Percentiles rank a stretch among this genome's conserved stretches.
Evolutionary conservation across 768 basidiomycete species (phyloP).

Genomic region (Fomitopsis pulvina): DNA sequence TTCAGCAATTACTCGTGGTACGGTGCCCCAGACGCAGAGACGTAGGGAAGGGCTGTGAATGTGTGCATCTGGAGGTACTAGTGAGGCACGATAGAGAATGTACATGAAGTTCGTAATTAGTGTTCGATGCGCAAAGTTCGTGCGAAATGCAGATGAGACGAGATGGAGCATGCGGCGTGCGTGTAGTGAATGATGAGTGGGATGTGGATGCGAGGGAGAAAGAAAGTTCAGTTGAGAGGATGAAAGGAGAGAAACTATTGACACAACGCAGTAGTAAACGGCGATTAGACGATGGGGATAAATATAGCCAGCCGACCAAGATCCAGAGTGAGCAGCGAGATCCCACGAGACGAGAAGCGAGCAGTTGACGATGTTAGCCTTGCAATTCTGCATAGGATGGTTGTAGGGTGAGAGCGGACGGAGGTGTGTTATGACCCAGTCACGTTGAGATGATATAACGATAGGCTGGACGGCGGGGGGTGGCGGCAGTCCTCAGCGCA

Average conservation of each 20-base stretch:
- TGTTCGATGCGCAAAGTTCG: background rate
- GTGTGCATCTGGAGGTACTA: no score
- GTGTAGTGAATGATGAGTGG: background rate
- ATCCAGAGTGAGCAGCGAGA: background rate
- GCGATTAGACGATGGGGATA: background rate
- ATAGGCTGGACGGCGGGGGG: background rate
- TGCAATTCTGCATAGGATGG: no score
- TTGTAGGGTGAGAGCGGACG: no score
- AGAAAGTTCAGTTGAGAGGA: background rate
- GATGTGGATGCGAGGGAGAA: background rate
- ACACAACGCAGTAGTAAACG: background rate
- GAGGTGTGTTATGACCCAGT: background rate
- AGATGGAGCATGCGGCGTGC: background rate
- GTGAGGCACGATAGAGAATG: no score
- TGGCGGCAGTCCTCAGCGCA: background rate
- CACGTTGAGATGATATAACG: background rate
- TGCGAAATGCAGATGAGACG: background rate
- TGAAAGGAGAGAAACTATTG: background rate
- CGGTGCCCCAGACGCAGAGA: no score
- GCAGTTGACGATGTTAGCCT: no score
- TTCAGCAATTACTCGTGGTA: no score
- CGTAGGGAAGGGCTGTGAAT: no score
- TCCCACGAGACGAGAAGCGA: background rate
- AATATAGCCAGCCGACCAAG: background rate
- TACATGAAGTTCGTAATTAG: background rate